These are phyloP conservation scores for Thuja plicata DNA, from an alignment of 83 land plant species.

Conservation along the genomic window DNA sequence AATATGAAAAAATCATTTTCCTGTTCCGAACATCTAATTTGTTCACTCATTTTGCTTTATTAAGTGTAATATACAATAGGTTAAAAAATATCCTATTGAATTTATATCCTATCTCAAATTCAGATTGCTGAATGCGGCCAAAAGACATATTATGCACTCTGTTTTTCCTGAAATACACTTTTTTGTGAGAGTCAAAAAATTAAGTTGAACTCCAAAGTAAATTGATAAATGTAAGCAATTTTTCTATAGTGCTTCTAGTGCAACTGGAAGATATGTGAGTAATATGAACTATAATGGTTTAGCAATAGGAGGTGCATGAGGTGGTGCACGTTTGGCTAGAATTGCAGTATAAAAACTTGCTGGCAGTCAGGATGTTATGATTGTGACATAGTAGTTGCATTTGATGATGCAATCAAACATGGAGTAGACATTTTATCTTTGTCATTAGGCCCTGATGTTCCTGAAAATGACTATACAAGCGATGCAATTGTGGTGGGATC, in stretches of 20 bases:
- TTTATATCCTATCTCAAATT: no score
- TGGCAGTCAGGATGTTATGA: conserved; percentile 75
- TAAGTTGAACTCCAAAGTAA: no score
- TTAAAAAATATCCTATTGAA: conserved; percentile 29
- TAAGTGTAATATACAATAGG: not conserved
- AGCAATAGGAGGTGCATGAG: conserved; percentile 62
- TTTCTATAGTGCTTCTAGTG: conserved; percentile 75
- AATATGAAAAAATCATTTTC: no score
- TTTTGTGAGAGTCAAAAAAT: no score
- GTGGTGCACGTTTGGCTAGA: conserved; percentile 75
- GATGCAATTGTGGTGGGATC: no score
- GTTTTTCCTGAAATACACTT: no score
- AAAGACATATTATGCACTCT: no score
- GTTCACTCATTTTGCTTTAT: no score
- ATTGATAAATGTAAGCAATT: no score
- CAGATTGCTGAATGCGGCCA: no score
- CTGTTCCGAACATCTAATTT: no score
- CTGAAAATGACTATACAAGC: conserved; percentile 60
- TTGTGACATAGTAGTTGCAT: conserved; percentile 70
- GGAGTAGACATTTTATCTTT: conserved; percentile 71
- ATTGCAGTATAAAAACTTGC: conserved; percentile 71
- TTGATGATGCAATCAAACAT: conserved; percentile 79
- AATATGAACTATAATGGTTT: conserved; percentile 58
- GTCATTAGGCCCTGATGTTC: conserved; percentile 65
- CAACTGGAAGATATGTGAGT: conserved; percentile 58